These are phyloP conservation scores for Graphiopsis chlorocephala DNA, from an alignment of 2,329 filamentous ascomycete genomes.

Conservation along the genomic window DNA sequence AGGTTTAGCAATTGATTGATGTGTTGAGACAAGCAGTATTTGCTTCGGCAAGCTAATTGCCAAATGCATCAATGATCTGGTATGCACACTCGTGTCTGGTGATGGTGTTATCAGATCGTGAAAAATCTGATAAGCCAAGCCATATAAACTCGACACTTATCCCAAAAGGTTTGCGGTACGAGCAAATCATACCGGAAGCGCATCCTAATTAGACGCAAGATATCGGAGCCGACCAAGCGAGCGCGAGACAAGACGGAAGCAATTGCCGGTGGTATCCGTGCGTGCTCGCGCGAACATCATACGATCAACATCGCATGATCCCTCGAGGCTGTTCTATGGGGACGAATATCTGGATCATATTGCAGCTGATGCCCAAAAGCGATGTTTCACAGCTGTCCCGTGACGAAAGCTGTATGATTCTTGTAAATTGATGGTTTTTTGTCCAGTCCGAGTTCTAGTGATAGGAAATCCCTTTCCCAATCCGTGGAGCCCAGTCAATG, in stretches of 20 bases:
- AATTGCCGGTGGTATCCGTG: not conserved
- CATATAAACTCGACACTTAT: not conserved
- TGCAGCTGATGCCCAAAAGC: no score
- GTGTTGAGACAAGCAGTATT: not conserved
- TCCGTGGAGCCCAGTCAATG: not conserved
- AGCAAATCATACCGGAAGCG: not conserved
- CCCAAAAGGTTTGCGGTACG: not conserved
- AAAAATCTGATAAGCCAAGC: slow-evolving; percentile 8
- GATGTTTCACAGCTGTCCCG: no score
- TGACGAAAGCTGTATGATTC: not conserved
- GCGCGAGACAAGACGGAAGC: not conserved
- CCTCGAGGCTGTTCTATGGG: no score
- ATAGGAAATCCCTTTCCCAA: no score
- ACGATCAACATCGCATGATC: not conserved
- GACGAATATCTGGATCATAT: not conserved
- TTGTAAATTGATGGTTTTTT: no score
- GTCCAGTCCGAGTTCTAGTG: no score
- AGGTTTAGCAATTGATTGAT: no score
- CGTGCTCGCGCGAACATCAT: not conserved
- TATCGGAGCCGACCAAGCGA: not conserved
- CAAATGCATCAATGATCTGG: not conserved
- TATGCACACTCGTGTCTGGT: not conserved
- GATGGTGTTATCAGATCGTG: slow-evolving; percentile 1
- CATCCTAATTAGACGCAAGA: not conserved
- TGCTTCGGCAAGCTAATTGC: not conserved